phyloP scores from a whole-genome alignment of 2,329 filamentous ascomycete genomes.

The Pyrenochaeta sp. region DNA sequence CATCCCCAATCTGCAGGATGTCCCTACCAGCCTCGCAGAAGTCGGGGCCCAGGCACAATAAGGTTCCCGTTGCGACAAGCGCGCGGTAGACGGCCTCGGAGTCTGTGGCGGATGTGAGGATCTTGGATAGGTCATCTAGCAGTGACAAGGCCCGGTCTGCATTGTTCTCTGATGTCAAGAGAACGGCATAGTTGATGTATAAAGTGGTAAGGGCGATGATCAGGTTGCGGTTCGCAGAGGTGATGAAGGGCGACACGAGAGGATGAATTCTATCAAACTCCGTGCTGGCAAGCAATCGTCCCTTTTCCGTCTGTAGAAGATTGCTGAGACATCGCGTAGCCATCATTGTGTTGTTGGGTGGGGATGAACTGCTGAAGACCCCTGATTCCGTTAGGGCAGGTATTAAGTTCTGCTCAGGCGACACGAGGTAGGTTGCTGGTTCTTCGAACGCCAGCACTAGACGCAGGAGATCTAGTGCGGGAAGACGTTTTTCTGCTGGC shows the following conservation, averaged over 20 bases:
- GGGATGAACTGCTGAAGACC: conserved; percentile 64
- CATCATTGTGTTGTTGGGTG: conserved; percentile 88
- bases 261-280: conserved; percentile 67
- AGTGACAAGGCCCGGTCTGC: conserved; percentile 61
- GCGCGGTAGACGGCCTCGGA: conserved; percentile 83
- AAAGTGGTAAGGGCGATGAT: conserved; percentile 82
- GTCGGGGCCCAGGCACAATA: conserved; percentile 69
- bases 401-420: conserved; percentile 65
- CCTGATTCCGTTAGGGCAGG: conserved; percentile 64
- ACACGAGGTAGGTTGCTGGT: conserved; percentile 67
- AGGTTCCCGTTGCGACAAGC: conserved; percentile 82
- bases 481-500: conserved; percentile 81
- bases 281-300: conserved; percentile 65
- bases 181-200: conserved; percentile 83
- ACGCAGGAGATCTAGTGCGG: conserved; percentile 87
- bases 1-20: conserved; percentile 60
- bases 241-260: conserved; percentile 68
- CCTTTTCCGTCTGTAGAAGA: conserved; percentile 77
- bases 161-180: conserved; percentile 63
- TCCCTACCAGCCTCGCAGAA: conserved; percentile 66
- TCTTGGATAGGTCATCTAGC: conserved; percentile 66
- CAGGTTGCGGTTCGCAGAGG: conserved; percentile 73
- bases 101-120: conserved; percentile 73
- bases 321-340: conserved; percentile 82
- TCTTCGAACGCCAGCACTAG: conserved; percentile 74